Evolutionary conservation across 2,329 filamentous ascomycete genomes (phyloP), one percentile per base, ranked within the genome.

Genomic region (Furcasterigmium sp.): DNA sequence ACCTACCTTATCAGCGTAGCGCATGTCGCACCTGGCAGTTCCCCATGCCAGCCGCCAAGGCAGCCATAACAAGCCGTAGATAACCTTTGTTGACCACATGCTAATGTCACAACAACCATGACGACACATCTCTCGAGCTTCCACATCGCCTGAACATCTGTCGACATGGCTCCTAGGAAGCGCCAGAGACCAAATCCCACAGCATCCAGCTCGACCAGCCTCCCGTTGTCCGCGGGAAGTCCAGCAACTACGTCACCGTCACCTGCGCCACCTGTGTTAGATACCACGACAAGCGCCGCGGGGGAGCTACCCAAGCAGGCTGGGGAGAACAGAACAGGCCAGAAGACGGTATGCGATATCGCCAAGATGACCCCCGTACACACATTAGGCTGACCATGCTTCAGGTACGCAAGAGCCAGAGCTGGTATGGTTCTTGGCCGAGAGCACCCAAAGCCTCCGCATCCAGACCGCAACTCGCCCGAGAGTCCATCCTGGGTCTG

Each of bases 381-480:
- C n/a, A n/a, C n/a, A n/a, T n/a, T n/a, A n/a, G n/a, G n/a, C n/a
- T n/a, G n/a, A n/a, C n/a, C n/a, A n/a, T n/a, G n/a, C n/a, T n/a
- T n/a, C 52, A 79, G 75, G 60, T 72, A 29, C 70, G 68, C 46
- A 78, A 78, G 55, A 61, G 70, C 8, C 67, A 67, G 38, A 82
- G 78, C 57, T 84, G 79, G 80, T 83, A 83, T 57, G 76, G 77
- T 42, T 77, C 79, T 15, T 82, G 76, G 76, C 74, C 77, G 15
- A 67, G 74, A 47, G 57, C 62, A 26, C 64, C 72, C 23, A 83
- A 83, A 54, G 75, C 79, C 7, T 63, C 68, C 14, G 70, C 80
- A 21, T 83, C 78, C 8, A 82, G 75, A n/a, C 39, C 39, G 6
- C 76, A 79, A 41, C 64, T 84, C 36, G 77, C 78, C 4, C 71